Base-by-base conservation (phyloP, 129 eudicot genomes). In the Helianthus tuberosus region DNA sequence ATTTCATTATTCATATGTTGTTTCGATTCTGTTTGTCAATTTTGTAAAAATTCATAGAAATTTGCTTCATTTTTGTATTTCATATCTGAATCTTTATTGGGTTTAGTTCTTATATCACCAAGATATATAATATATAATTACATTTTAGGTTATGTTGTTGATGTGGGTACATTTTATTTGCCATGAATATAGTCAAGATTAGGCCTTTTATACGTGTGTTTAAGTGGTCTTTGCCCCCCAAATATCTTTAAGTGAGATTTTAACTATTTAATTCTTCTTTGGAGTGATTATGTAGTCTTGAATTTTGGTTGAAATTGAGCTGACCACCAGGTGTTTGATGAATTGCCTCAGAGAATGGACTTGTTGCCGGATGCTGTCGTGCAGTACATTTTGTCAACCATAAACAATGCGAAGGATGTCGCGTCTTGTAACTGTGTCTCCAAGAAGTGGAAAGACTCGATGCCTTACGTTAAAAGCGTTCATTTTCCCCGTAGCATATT, bases 361-460 rank as follows among this genome's bases (percentile, higher is more conserved):
- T 60, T 77, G 3, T 79, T 93, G 39, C 98, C 98, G 41, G 93
- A 90, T 74, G 97, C 91, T 25, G 61, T 93, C 64, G 87, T 93
- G 57, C 93, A 88, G 43, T 81, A 71, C 85, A 90, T 93, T 69
- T 59, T 90, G 52, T 86, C 91, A 38, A 71, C 71, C 66, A 78
- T 90, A 61, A 83, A 48, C 76, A 86, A 84, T 70, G 95, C 89
- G 39, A 90, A 79, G 55, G 98, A 93, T 66, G 96, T 93, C 74
- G 98, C 93, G 1, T 86, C 87, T 50, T 90, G 89, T 82, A 82
- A 60, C 55, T 88, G 86, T 73, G 98, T 93, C 20, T 88, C 98
- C 69, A 90, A 83, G 85, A 80, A 84, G 71, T 93, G 92, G 88
- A 88, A 93, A 75, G 98, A 90, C n/a, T 84, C 96, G 8, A 79